These are phyloP conservation scores for Starmera pachycereana DNA, from an alignment of 805 yeast genomes.

Conservation along the genomic window DNA sequence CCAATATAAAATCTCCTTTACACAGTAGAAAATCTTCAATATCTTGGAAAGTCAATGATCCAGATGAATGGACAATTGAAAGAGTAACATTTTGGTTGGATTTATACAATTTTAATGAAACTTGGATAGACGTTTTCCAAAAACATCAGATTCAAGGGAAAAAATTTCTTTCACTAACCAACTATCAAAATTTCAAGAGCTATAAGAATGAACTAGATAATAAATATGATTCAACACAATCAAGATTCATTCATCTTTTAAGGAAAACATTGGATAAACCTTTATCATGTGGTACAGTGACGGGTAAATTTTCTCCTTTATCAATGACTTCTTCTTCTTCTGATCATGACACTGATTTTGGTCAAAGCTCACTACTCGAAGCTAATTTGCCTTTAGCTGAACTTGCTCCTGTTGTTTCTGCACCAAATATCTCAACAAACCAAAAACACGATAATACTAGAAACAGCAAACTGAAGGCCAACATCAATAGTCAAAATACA, in stretches of 20 bases:
- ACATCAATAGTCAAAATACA: no score
- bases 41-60: constrained; percentile 41
- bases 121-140: constrained; percentile 63
- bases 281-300: constrained; percentile 11
- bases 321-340: constrained; percentile 15
- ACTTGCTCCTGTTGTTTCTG: constrained; percentile 14
- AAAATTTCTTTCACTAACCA: constrained; percentile 54
- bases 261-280: constrained; percentile 29
- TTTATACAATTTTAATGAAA: constrained; percentile 52
- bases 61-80: constrained; percentile 63
- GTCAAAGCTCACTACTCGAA: background rate
- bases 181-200: constrained; percentile 47
- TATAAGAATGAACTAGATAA: constrained; percentile 29
- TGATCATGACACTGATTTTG: constrained; percentile 6
- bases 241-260: constrained; percentile 44
- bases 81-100: constrained; percentile 63
- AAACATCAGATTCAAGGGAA: constrained; percentile 49
- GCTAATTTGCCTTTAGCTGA: constrained; percentile 22
- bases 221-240: constrained; percentile 40
- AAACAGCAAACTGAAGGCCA: no score
- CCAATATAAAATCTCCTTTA: constrained; percentile 6
- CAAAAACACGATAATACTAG: no score
- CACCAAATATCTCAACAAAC: background rate
- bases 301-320: constrained; percentile 1
- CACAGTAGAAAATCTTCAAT: constrained; percentile 18